phyloP scores from a whole-genome alignment of 768 basidiomycete species.

The Tephrocybe sp. region DNA sequence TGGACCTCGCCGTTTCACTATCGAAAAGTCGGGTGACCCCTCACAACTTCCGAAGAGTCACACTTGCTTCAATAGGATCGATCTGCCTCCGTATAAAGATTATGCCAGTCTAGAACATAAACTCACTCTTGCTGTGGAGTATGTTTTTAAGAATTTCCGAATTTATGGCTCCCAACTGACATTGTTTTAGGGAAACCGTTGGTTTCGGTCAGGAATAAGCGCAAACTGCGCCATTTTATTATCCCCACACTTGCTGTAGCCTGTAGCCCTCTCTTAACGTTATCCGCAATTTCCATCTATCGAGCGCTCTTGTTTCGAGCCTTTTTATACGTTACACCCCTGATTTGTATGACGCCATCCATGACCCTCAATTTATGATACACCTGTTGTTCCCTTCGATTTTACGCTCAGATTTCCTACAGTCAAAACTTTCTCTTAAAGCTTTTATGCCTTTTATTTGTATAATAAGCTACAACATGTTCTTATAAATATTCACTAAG shows the following conservation, averaged over 20 bases:
- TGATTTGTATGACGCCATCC: background rate
- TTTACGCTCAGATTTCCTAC: too few relatives aligned
- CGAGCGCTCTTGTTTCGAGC: background rate
- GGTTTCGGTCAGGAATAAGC: slow-evolving; percentile 90
- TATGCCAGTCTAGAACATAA: slow-evolving; percentile 94
- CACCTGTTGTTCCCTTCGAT: background rate
- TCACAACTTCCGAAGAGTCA: slow-evolving; percentile 95
- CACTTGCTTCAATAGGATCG: slow-evolving; percentile 95
- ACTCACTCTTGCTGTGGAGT: slow-evolving; percentile 92
- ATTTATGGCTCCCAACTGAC: slow-evolving; percentile 16
- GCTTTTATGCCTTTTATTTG: slow-evolving; percentile 8
- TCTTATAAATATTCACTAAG: slow-evolving; percentile 13
- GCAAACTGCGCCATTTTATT: slow-evolving; percentile 1
- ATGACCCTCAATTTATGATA: background rate
- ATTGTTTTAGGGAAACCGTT: slow-evolving; percentile 71
- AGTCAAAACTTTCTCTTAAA: background rate
- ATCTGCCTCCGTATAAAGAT: slow-evolving; percentile 96
- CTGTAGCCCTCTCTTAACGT: background rate
- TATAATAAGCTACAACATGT: slow-evolving; percentile 14
- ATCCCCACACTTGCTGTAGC: slow-evolving; percentile 5
- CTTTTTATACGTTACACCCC: background rate
- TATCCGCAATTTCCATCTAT: background rate
- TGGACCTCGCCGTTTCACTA: slow-evolving; percentile 94
- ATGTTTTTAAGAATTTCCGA: slow-evolving; percentile 36
- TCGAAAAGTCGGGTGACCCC: slow-evolving; percentile 97